Evolutionary conservation across 805 yeast species (phyloP), one percentile per base, ranked within the genome.

Genomic region (Wickerhamomyces alni): DNA sequence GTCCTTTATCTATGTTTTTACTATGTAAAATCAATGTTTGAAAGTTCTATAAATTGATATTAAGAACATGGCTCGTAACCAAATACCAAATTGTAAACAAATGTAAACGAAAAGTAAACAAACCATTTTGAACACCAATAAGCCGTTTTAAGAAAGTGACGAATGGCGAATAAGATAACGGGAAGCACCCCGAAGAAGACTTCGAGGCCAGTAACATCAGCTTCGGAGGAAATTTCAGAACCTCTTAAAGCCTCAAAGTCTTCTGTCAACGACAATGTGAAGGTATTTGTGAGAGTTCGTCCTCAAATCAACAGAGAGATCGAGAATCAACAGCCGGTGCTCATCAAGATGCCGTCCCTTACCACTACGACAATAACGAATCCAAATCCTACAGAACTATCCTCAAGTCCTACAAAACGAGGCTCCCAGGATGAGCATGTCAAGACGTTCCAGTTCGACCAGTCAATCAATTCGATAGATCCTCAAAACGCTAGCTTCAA

Each of bases 211-310:
- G 15, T 5, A 12, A 5, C 3, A 2, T 13, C 30, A 18, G 12
- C 26, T n/a, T n/a, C n/a, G n/a, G n/a, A n/a, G n/a, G n/a, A n/a
- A n/a, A n/a, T n/a, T n/a, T n/a, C n/a, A n/a, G n/a, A n/a, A n/a
- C n/a, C n/a, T n/a, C n/a, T n/a, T n/a, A n/a, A n/a, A n/a, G n/a
- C n/a, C n/a, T n/a, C n/a, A n/a, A n/a, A n/a, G n/a, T n/a, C n/a
- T n/a, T n/a, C n/a, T n/a, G n/a, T n/a, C 9, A 36, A 13, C 6
- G 37, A 54, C 25, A 67, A 62, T 42, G 70, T 74, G 26, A 67
- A 67, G 39, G 80, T 74, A 2, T 52, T 68, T n/a, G 77, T 74
- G 1, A 55, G 82, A 13, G 77, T 75, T 3, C 56, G 82, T 37
- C 81, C 82, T 1, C 38, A 47, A n/a, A 33, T 52, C 0, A 27